Evolutionary conservation across 2,329 filamentous ascomycete species (phyloP).

Genomic region (Tolypocladium tundrense): DNA sequence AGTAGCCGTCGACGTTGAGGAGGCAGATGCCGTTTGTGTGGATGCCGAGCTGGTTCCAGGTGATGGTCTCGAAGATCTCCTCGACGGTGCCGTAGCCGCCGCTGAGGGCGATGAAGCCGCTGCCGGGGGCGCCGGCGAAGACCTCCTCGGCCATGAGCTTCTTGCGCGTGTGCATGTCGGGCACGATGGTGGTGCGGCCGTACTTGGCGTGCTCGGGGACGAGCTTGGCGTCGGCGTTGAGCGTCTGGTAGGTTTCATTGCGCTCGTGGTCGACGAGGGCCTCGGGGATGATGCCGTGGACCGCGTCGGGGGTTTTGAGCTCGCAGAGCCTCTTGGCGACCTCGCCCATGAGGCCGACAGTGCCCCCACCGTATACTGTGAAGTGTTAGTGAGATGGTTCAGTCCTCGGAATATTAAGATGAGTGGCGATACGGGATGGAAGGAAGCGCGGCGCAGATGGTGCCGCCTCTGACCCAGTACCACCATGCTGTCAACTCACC

Average conservation of each 20-base stretch:
- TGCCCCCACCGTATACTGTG: constrained; percentile 86
- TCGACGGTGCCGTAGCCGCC: constrained; percentile 94
- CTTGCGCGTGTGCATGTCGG: constrained; percentile 95
- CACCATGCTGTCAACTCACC: constrained; percentile 27
- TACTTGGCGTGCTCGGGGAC: constrained; percentile 58
- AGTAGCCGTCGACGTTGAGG: constrained; percentile 84
- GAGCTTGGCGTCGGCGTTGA: constrained; percentile 37
- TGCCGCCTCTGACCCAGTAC: neutral
- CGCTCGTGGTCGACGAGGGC: constrained; percentile 74
- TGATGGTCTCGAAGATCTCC: constrained; percentile 83
- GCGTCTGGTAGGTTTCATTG: constrained; percentile 42
- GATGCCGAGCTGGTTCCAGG: constrained; percentile 96
- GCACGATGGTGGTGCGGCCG: constrained; percentile 77
- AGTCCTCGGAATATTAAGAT: neutral
- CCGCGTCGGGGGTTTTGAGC: constrained; percentile 66
- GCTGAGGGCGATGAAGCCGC: constrained; percentile 78
- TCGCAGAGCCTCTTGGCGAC: constrained; percentile 77
- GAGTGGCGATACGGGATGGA: neutral
- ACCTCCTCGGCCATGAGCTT: constrained; percentile 87
- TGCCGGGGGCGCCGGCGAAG: constrained; percentile 67
- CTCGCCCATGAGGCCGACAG: constrained; percentile 91
- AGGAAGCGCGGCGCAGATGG: neutral
- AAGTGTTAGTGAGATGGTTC: neutral
- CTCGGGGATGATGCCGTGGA: constrained; percentile 89
- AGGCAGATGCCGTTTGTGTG: constrained; percentile 71